Conservation (phyloP, 805 yeast genomes). For the Candida nonsorbophila region DNA sequence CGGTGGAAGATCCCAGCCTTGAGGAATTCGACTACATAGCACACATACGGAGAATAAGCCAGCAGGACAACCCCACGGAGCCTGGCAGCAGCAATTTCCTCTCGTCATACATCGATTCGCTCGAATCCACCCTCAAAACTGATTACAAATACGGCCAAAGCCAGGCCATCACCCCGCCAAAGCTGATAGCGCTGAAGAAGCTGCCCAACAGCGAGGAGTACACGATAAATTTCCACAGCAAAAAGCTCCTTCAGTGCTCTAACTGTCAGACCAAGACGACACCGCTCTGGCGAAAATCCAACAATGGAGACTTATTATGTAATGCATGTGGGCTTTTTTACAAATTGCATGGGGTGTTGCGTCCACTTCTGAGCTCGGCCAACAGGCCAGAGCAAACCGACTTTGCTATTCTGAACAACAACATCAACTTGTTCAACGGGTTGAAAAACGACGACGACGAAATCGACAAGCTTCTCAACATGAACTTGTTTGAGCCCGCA, state of each 20-base stretch:
- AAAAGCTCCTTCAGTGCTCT: constrained; percentile 28
- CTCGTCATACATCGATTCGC: constrained; percentile 32
- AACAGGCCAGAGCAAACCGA: too few relatives aligned
- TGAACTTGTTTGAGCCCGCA: constrained; percentile 35
- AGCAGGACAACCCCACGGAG: constrained; percentile 20
- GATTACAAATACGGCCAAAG: constrained; percentile 14
- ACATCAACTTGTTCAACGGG: constrained; percentile 18
- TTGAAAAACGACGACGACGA: constrained; percentile 21
- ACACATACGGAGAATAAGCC: constrained; percentile 37
- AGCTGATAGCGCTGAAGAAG: constrained; percentile 8
- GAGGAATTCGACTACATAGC: constrained; percentile 44
- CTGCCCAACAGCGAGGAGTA: constrained; percentile 5
- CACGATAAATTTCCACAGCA: constrained; percentile 3
- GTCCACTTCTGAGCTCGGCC: constrained; percentile 30
- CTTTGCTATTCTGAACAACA: constrained; percentile 16
- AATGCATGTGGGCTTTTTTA: constrained; percentile 44
- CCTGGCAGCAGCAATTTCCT: constrained; percentile 17
- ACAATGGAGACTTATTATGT: constrained; percentile 37
- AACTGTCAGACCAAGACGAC: constrained; percentile 42
- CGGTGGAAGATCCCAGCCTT: constrained; percentile 19
- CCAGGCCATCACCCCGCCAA: constrained; percentile 11
- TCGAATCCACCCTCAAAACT: constrained; percentile 29
- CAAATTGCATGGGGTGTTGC: constrained; percentile 39
- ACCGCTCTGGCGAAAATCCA: constrained; percentile 40
- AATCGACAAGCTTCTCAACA: constrained; percentile 33